These are phyloP conservation scores for Penicillium sp. DNA, from an alignment of 2,329 filamentous ascomycete species.

Conservation along the genomic window DNA sequence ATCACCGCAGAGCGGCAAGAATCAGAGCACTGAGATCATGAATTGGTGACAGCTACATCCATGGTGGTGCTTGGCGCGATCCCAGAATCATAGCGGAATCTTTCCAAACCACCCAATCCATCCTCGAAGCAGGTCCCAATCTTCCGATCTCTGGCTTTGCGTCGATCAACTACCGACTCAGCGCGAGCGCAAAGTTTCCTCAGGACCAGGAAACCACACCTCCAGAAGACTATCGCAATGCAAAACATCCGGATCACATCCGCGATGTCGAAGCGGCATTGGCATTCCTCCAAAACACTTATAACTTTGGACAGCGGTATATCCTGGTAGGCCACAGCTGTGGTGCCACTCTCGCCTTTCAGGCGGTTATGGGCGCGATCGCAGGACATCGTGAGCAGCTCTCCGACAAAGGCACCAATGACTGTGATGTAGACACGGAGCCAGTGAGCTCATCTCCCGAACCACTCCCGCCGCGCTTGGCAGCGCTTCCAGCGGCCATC, in stretches of 20 bases:
- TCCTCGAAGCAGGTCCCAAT: constrained; percentile 23
- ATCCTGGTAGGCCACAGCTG: constrained; percentile 44
- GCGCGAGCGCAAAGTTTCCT: constrained; percentile 36
- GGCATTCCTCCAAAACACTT: constrained; percentile 36
- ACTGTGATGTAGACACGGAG: constrained; percentile 3
- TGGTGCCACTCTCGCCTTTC: constrained; percentile 43
- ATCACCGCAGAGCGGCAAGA: background rate
- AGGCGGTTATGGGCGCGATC: constrained; percentile 35
- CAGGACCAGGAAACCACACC: constrained; percentile 29
- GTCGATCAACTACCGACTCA: constrained; percentile 44
- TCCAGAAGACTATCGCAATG: constrained; percentile 27
- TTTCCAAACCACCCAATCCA: constrained; percentile 32
- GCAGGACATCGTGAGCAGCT: constrained; percentile 9
- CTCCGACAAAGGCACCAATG: constrained; percentile 3
- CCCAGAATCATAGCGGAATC: constrained; percentile 33
- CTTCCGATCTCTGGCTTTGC: constrained; percentile 37
- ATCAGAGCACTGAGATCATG: too few relatives aligned
- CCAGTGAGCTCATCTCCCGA: constrained; percentile 11
- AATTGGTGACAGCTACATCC: constrained; percentile 35
- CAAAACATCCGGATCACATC: constrained; percentile 43
- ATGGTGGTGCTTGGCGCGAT: constrained; percentile 47
- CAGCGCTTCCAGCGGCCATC: constrained; percentile 32
- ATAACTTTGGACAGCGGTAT: constrained; percentile 35
- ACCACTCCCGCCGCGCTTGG: constrained; percentile 8
- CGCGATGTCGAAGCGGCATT: constrained; percentile 38